phyloP scores from a whole-genome alignment of 306 rosid genomes.

The Lagenaria siceraria region DNA sequence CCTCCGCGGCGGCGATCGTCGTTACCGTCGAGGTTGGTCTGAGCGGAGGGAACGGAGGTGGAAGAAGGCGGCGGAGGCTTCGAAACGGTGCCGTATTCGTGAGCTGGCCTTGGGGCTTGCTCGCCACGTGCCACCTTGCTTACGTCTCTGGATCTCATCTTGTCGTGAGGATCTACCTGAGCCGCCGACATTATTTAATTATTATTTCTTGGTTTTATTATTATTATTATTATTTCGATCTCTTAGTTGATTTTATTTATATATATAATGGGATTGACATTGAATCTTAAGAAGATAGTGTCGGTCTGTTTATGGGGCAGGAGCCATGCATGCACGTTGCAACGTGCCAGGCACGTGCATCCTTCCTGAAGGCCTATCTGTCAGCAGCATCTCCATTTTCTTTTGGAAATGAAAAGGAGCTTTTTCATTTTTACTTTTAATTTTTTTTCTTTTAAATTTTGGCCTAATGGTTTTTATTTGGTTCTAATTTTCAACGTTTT shows the following conservation, averaged over 20 bases:
- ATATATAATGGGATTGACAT: background rate
- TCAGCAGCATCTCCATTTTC: background rate
- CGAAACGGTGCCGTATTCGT: conserved; percentile 40
- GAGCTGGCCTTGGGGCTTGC: conserved; percentile 43
- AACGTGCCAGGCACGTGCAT: background rate
- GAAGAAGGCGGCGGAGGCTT: conserved; percentile 16
- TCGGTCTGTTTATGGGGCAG: background rate
- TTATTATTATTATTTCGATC: no score
- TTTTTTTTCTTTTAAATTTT: no score
- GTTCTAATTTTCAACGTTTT: no score
- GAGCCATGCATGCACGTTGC: conserved; percentile 7
- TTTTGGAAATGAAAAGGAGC: no score
- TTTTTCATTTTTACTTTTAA: no score
- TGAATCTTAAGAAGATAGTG: background rate
- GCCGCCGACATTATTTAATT: conserved; percentile 13
- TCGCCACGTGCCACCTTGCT: conserved; percentile 35
- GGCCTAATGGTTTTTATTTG: no score
- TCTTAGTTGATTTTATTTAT: no score
- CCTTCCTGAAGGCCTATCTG: background rate
- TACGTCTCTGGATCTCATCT: conserved; percentile 41
- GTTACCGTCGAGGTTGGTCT: conserved; percentile 1
- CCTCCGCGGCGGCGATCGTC: background rate
- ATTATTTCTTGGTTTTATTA: no score
- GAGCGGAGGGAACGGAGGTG: conserved; percentile 6
- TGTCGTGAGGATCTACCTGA: conserved; percentile 35